Evolutionary conservation across 2,329 filamentous ascomycete genomes (phyloP).

Genomic region (Sarocladium kiliense): DNA sequence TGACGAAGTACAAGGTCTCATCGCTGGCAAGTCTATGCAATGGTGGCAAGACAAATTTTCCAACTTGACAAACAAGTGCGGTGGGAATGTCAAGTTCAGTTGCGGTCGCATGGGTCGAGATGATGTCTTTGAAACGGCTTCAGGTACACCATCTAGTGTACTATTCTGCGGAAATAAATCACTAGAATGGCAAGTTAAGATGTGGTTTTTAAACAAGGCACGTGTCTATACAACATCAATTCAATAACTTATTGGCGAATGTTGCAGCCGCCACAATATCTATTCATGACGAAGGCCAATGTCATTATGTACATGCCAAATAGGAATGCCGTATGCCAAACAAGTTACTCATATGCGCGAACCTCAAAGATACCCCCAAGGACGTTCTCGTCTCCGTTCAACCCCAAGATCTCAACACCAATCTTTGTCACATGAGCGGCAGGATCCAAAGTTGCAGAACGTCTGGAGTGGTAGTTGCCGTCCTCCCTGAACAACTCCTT

Average conservation of each 20-base stretch:
- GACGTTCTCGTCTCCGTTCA: slow-evolving; percentile 18
- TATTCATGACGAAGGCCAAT: too few species aligned
- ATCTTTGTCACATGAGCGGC: slow-evolving; percentile 9
- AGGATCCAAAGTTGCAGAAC: slow-evolving; percentile 14
- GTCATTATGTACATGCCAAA: not conserved
- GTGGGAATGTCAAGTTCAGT: slow-evolving; percentile 1
- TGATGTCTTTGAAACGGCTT: slow-evolving; percentile 5
- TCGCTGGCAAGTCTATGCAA: slow-evolving; percentile 9
- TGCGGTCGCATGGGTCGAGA: slow-evolving; percentile 12
- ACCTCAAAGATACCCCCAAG: slow-evolving; percentile 19
- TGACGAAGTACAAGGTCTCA: slow-evolving; percentile 9
- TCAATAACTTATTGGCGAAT: too few species aligned
- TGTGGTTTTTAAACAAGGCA: slow-evolving; percentile 15
- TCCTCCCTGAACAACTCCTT: slow-evolving; percentile 16
- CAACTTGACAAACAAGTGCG: not conserved
- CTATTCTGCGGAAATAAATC: slow-evolving; percentile 20
- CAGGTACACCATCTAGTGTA: too few species aligned
- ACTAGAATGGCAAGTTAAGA: slow-evolving; percentile 19
- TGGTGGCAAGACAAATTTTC: slow-evolving; percentile 13
- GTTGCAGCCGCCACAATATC: too few species aligned
- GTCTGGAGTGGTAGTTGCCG: slow-evolving; percentile 16
- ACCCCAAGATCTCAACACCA: slow-evolving; percentile 17
- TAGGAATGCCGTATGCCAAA: not conserved
- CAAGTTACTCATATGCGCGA: slow-evolving; percentile 15
- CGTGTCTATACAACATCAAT: slow-evolving; percentile 5